These are phyloP conservation scores for Corchorus capsularis DNA, from an alignment of 345 rosid genomes.

Conservation along the genomic window DNA sequence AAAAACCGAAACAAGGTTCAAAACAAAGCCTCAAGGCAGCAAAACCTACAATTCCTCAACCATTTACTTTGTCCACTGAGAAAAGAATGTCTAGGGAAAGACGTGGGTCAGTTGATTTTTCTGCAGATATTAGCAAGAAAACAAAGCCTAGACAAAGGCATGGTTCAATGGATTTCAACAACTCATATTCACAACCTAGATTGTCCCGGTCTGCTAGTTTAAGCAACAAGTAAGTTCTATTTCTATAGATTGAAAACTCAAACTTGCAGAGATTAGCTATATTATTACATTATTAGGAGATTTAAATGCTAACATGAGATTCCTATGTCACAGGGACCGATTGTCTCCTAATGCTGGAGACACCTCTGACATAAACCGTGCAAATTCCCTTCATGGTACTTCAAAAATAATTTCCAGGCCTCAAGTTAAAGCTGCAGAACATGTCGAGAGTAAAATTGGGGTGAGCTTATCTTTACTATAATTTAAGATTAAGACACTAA, in stretches of 20 bases:
- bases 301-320: background rate
- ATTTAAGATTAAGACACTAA: background rate
- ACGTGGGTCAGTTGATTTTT: conserved; percentile 17
- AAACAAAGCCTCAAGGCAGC: conserved; percentile 19
- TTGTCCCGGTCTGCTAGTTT: conserved; percentile 21
- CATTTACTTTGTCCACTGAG: conserved; percentile 41
- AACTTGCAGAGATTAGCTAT: too few relatives aligned
- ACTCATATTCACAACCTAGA: conserved; percentile 12
- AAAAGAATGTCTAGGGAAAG: conserved; percentile 37
- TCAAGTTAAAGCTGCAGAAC: conserved; percentile 14
- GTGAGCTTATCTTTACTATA: background rate
- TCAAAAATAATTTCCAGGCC: conserved; percentile 14
- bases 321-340: conserved; percentile 27
- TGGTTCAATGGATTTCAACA: conserved; percentile 26
- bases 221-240: conserved; percentile 30
- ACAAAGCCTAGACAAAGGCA: conserved; percentile 21
- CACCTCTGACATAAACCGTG: background rate
- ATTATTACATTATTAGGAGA: background rate
- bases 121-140: conserved; percentile 21
- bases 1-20: conserved; percentile 32
- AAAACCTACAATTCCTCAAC: conserved; percentile 41
- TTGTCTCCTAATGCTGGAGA: background rate
- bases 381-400: background rate
- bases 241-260: background rate
- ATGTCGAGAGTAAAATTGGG: conserved; percentile 14